These are phyloP conservation scores for Populus tremula DNA, from an alignment of 345 rosid species.

Conservation along the genomic window DNA sequence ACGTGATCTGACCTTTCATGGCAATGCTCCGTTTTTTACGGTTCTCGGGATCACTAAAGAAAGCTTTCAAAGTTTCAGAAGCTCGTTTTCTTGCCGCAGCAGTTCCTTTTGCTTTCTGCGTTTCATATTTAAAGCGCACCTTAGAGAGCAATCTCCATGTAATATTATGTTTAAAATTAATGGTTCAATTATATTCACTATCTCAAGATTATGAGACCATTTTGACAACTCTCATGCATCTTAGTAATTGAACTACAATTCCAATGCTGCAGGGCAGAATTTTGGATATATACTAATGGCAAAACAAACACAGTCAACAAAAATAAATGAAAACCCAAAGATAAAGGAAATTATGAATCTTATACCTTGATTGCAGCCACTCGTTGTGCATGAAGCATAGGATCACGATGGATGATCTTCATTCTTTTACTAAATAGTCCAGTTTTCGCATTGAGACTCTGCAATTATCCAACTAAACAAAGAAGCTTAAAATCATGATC, in stretches of 20 bases:
- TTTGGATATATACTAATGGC: no score
- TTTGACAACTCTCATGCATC: not conserved
- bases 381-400: conserved; percentile 77
- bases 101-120: conserved; percentile 85
- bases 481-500: conserved; percentile 40
- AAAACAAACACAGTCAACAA: no score
- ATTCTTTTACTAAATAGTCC: conserved; percentile 86
- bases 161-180: not conserved
- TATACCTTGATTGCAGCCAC: conserved; percentile 91
- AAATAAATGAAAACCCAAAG: not conserved
- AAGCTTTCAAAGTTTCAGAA: conserved; percentile 71
- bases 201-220: not conserved
- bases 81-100: conserved; percentile 76
- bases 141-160: not conserved
- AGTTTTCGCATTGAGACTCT: conserved; percentile 95
- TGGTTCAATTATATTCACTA: not conserved
- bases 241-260: not conserved
- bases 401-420: conserved; percentile 86
- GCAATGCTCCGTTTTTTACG: conserved; percentile 76
- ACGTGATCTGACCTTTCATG: conserved; percentile 64
- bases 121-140: not conserved
- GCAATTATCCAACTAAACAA: conserved; percentile 47
- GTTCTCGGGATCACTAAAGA: conserved; percentile 77
- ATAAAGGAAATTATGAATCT: not conserved
- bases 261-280: not conserved